Evolutionary conservation across 257 asterid species (phyloP).

Genomic region (Oldenlandia corymbosa): DNA sequence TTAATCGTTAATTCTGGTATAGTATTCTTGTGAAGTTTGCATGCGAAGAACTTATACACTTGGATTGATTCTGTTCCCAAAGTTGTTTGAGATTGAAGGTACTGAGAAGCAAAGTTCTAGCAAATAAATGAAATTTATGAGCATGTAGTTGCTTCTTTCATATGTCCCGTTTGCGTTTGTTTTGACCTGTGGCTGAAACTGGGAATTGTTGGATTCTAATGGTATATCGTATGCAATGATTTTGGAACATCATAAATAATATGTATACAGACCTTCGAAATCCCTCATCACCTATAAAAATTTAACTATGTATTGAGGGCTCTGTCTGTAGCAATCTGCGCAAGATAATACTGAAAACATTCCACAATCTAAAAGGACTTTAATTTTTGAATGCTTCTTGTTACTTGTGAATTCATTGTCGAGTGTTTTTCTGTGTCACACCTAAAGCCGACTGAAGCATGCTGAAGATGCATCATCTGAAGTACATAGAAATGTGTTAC

Average conservation of each 20-base stretch:
- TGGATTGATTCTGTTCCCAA: slow-evolving; percentile 12
- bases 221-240: no score
- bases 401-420: background rate
- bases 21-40: slow-evolving; percentile 17
- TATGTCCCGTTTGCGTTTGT: background rate
- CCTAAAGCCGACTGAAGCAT: background rate
- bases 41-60: slow-evolving; percentile 15
- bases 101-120: slow-evolving; percentile 10
- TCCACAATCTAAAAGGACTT: background rate
- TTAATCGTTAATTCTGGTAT: slow-evolving; percentile 4
- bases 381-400: background rate
- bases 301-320: background rate
- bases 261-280: background rate
- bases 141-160: background rate
- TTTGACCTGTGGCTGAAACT: background rate
- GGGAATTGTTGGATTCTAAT: background rate
- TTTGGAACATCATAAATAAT: background rate
- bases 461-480: no score
- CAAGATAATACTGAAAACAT: no score
- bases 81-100: slow-evolving; percentile 15
- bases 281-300: background rate
- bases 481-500: no score
- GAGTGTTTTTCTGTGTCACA: no score
- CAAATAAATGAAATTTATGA: slow-evolving; percentile 14
- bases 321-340: no score